Conservation (phyloP, 495 filamentous ascomycete genomes). For the Emericellopsis terricola region DNA sequence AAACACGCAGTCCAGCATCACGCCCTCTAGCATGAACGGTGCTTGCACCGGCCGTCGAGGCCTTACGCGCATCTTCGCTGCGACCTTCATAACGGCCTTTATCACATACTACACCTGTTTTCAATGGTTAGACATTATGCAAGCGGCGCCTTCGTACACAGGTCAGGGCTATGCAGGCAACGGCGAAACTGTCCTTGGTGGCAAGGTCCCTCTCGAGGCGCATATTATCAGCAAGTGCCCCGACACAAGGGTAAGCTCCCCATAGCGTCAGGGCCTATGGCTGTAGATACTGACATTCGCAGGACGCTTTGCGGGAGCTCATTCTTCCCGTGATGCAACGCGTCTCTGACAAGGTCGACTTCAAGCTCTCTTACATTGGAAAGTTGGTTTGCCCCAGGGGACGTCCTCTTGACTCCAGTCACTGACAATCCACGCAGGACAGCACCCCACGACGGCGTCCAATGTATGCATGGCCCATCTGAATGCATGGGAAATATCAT, state of each 20-base stretch:
- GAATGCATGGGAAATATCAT: slow-evolving; percentile 91
- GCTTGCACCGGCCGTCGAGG: not conserved
- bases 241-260: slow-evolving; percentile 42
- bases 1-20: no score
- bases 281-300: slow-evolving; percentile 1
- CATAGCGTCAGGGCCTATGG: not conserved
- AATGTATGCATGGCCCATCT: slow-evolving; percentile 71
- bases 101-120: not conserved
- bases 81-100: not conserved
- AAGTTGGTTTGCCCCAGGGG: slow-evolving; percentile 27
- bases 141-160: not conserved
- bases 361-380: slow-evolving; percentile 80
- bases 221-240: slow-evolving; percentile 96
- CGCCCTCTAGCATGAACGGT: not conserved
- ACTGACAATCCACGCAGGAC: slow-evolving; percentile 13
- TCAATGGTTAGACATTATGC: not conserved
- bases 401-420: not conserved
- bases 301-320: slow-evolving; percentile 61
- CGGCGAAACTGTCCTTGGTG: not conserved
- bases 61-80: not conserved
- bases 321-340: slow-evolving; percentile 76
- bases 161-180: not conserved
- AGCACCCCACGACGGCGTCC: slow-evolving; percentile 44
- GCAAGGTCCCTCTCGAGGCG: slow-evolving; percentile 57
- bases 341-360: slow-evolving; percentile 70